phyloP scores from a whole-genome alignment of 2,329 filamentous ascomycete species.

The Neonectria neomacrospora region DNA sequence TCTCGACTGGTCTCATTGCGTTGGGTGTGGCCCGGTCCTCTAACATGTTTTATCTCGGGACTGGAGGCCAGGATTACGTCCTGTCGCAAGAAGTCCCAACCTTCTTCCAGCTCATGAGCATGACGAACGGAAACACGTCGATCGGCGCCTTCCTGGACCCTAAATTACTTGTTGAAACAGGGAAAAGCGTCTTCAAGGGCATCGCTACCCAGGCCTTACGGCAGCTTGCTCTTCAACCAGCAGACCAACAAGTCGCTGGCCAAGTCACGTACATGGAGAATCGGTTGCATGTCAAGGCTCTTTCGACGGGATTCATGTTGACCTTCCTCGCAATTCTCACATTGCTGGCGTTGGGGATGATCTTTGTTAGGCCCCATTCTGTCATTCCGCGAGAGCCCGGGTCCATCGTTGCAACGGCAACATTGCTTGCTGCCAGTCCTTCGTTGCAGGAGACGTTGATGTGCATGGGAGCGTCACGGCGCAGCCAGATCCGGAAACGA shows the following conservation, averaged over 20 bases:
- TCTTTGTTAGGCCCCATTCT: slow-evolving; percentile 28
- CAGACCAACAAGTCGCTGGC: slow-evolving; percentile 21
- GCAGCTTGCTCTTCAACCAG: slow-evolving; percentile 27
- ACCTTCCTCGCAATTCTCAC: slow-evolving; percentile 26
- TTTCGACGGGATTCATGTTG: slow-evolving; percentile 32
- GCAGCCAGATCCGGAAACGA: slow-evolving; percentile 28
- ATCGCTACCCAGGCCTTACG: slow-evolving; percentile 30
- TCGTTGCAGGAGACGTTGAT: slow-evolving; percentile 23
- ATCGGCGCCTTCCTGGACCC: slow-evolving; percentile 30
- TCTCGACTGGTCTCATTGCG: slow-evolving; percentile 30
- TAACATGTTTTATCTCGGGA: slow-evolving; percentile 29
- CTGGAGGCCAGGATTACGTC: slow-evolving; percentile 33
- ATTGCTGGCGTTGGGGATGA: slow-evolving; percentile 26
- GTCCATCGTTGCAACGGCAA: slow-evolving; percentile 27
- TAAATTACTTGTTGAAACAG: slow-evolving; percentile 25
- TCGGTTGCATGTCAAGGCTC: slow-evolving; percentile 29
- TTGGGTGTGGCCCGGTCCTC: slow-evolving; percentile 28
- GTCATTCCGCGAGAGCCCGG: slow-evolving; percentile 30
- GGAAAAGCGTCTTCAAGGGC: slow-evolving; percentile 29
- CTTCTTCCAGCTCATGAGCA: slow-evolving; percentile 43
- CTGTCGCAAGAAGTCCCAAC: slow-evolving; percentile 38
- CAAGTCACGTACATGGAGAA: slow-evolving; percentile 27
- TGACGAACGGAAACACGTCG: slow-evolving; percentile 30
- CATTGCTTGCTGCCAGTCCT: slow-evolving; percentile 29
- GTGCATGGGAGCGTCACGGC: slow-evolving; percentile 21